These are phyloP conservation scores for Cladosporium colombiae DNA, from an alignment of 2,329 filamentous ascomycete species.

Conservation along the genomic window DNA sequence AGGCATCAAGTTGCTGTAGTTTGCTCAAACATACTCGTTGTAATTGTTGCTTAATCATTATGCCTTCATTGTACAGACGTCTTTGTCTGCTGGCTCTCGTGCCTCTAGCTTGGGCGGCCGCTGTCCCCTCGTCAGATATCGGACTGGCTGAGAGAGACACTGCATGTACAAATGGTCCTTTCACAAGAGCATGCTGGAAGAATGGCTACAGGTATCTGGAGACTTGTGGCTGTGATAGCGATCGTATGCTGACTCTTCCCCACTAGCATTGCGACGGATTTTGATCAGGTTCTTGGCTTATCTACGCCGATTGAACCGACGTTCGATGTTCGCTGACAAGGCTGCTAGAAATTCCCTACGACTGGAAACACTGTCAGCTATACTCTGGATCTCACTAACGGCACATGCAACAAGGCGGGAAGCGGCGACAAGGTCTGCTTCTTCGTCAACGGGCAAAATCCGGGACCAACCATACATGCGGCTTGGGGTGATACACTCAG, in stretches of 20 bases:
- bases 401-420: slow-evolving; percentile 50
- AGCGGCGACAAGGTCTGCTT: slow-evolving; percentile 34
- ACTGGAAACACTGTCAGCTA: slow-evolving; percentile 40
- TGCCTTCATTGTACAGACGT: neutral
- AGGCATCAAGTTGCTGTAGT: neutral
- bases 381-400: slow-evolving; percentile 35
- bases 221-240: slow-evolving; percentile 24
- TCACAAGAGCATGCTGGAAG: slow-evolving; percentile 41
- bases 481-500: slow-evolving; percentile 48
- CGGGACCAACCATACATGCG: slow-evolving; percentile 63
- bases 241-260: neutral
- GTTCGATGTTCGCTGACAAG: neutral
- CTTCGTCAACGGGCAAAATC: slow-evolving; percentile 63
- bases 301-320: too few species aligned
- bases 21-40: neutral
- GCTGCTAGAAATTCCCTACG: slow-evolving; percentile 36
- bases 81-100: slow-evolving; percentile 16
- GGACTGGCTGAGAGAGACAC: slow-evolving; percentile 24
- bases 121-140: neutral
- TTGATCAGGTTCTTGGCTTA: too few species aligned
- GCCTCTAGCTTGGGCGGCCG: slow-evolving; percentile 17
- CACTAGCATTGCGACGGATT: slow-evolving; percentile 41
- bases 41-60: neutral
- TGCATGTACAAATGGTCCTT: slow-evolving; percentile 40
- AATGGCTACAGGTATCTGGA: slow-evolving; percentile 41